Conservation (phyloP, 495 filamentous ascomycete genomes). For the Xylona heveae region DNA sequence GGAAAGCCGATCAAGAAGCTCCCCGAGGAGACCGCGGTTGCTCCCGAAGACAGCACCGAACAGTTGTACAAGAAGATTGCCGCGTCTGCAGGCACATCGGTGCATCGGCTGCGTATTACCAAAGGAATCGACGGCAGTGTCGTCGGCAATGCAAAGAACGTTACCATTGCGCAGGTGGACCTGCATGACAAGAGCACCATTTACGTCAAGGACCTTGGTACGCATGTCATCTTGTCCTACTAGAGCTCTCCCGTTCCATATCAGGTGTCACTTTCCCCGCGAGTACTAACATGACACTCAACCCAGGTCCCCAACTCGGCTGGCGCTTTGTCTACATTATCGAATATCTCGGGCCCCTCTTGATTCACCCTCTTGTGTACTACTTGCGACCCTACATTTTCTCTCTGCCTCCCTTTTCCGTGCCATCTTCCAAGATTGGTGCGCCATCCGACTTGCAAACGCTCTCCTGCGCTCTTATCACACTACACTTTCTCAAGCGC, state of each 20-base stretch:
- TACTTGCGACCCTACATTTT: slow-evolving; percentile 55
- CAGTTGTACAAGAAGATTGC: slow-evolving; percentile 39
- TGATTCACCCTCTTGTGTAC: slow-evolving; percentile 63
- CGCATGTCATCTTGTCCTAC: slow-evolving; percentile 9
- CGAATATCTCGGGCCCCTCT: slow-evolving; percentile 86
- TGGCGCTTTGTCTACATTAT: slow-evolving; percentile 91
- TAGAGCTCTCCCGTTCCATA: not conserved
- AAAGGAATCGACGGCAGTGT: slow-evolving; percentile 45
- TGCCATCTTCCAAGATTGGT: not conserved
- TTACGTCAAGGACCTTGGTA: slow-evolving; percentile 87
- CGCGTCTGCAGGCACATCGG: slow-evolving; percentile 25
- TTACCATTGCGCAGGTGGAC: slow-evolving; percentile 37
- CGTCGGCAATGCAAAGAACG: slow-evolving; percentile 47
- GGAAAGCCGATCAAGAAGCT: slow-evolving; percentile 46
- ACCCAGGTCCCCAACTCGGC: slow-evolving; percentile 63
- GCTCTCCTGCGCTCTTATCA: slow-evolving; percentile 47
- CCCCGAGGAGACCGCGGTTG: slow-evolving; percentile 40
- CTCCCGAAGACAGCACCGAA: slow-evolving; percentile 35
- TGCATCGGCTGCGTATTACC: slow-evolving; percentile 46
- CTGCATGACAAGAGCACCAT: slow-evolving; percentile 49
- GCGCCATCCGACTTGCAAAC: slow-evolving; percentile 42
- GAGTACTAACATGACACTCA: slow-evolving; percentile 4
- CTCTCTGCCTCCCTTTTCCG: not conserved
- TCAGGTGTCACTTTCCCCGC: not conserved
- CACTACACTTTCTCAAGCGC: slow-evolving; percentile 80